Evolutionary conservation across 2,329 filamentous ascomycete genomes (phyloP).

Genomic region (Endoconidiophora polonica): DNA sequence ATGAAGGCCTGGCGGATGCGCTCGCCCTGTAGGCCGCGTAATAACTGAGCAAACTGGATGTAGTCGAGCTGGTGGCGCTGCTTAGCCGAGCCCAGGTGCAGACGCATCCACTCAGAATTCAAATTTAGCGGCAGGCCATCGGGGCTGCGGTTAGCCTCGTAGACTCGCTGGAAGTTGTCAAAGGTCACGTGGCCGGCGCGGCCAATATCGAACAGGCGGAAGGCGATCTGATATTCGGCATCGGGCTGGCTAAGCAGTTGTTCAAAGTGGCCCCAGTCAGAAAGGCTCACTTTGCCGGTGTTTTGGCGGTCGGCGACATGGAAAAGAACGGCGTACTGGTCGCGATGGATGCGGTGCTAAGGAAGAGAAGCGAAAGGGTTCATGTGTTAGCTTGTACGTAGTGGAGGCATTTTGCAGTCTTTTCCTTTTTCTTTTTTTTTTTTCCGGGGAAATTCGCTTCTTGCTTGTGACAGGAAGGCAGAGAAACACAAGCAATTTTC

Average conservation of each 20-base stretch:
- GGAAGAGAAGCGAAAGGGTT: slow-evolving; percentile 8
- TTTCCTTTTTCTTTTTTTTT: background rate
- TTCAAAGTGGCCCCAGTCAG: slow-evolving; percentile 87
- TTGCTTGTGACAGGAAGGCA: background rate
- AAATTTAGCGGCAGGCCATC: slow-evolving; percentile 87
- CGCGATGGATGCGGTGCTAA: slow-evolving; percentile 93
- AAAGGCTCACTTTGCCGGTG: slow-evolving; percentile 55
- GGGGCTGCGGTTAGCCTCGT: slow-evolving; percentile 74
- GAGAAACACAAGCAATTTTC: background rate
- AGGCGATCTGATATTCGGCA: slow-evolving; percentile 97
- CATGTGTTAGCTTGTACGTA: no score
- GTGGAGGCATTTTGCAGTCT: background rate
- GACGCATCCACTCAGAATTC: slow-evolving; percentile 88
- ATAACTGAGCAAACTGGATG: slow-evolving; percentile 93
- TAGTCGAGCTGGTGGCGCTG: slow-evolving; percentile 87
- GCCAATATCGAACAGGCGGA: slow-evolving; percentile 84
- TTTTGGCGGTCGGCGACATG: slow-evolving; percentile 68
- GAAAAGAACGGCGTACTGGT: slow-evolving; percentile 91
- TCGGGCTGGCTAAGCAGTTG: slow-evolving; percentile 87
- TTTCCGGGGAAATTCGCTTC: background rate
- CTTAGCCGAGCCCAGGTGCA: slow-evolving; percentile 82
- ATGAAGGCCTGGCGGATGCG: slow-evolving; percentile 91
- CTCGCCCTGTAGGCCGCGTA: slow-evolving; percentile 90
- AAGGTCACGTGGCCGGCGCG: slow-evolving; percentile 76
- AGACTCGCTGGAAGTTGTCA: slow-evolving; percentile 69